These are phyloP conservation scores for Amorphotheca resinae DNA, from an alignment of 495 filamentous ascomycete genomes.

Conservation along the genomic window DNA sequence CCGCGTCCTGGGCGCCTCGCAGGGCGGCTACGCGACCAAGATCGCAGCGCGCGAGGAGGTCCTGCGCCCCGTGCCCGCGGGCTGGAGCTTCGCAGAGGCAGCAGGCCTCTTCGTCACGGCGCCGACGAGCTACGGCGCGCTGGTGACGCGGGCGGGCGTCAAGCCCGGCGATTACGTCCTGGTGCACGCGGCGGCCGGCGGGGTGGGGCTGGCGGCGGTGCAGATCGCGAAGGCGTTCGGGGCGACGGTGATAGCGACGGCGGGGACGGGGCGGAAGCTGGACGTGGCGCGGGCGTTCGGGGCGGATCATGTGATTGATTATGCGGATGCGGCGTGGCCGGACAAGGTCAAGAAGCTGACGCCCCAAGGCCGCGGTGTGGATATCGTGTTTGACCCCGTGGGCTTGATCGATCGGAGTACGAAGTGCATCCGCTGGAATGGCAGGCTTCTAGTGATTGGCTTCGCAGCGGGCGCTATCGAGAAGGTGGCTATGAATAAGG, in stretches of 20 bases:
- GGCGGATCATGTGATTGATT: slow-evolving; percentile 74
- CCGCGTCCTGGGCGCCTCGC: slow-evolving; percentile 73
- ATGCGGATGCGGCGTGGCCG: slow-evolving; percentile 58
- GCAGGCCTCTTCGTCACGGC: slow-evolving; percentile 85
- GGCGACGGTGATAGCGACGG: slow-evolving; percentile 82
- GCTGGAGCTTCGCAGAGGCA: slow-evolving; percentile 75
- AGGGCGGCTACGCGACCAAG: slow-evolving; percentile 77
- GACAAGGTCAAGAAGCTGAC: slow-evolving; percentile 64
- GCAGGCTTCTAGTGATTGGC: slow-evolving; percentile 72
- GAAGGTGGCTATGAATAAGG: slow-evolving; percentile 83
- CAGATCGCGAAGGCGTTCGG: slow-evolving; percentile 88
- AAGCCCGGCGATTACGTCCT: slow-evolving; percentile 77
- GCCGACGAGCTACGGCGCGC: slow-evolving; percentile 77
- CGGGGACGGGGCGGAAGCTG: slow-evolving; percentile 63
- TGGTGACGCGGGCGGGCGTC: slow-evolving; percentile 65
- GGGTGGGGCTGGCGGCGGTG: slow-evolving; percentile 83
- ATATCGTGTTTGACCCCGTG: slow-evolving; percentile 86
- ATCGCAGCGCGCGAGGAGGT: slow-evolving; percentile 50
- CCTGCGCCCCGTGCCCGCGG: slow-evolving; percentile 60
- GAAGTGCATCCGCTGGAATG: slow-evolving; percentile 89
- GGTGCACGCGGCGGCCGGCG: slow-evolving; percentile 85
- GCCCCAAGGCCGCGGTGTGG: slow-evolving; percentile 60
- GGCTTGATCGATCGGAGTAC: slow-evolving; percentile 72
- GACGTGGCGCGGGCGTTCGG: slow-evolving; percentile 67
- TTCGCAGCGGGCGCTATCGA: slow-evolving; percentile 86